Base-by-base conservation (phyloP, 768 basidiomycete species). In the Xerocomus spinulosus region DNA sequence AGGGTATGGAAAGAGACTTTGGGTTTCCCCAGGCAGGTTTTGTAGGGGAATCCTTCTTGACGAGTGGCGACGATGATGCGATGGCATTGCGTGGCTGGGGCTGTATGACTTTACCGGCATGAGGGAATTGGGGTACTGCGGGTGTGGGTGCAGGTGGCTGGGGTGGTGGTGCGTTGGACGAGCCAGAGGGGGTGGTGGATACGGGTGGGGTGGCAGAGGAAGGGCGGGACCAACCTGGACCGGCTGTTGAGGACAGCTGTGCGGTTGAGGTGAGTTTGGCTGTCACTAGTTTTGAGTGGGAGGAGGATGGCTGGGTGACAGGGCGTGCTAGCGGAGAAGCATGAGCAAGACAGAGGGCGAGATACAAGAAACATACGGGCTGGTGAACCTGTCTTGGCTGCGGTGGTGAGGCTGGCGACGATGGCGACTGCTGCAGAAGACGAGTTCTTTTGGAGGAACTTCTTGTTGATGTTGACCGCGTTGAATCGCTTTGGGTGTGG, bases 401-500 rank as follows among this genome's bases (percentile, higher is more conserved):
- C 59, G 2, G 50, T 40, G 39, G 71, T 61, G 26, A 75, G 72
- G 42, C 65, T 63, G 18, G 77, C 68, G 23, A 75, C 69, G 41
- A 72, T 58, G 17, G 79, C 70, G 29, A 73, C 59, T 21, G 80
- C 63, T 39, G 72, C 68, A 21, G 82, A 72, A 35, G 83, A 67
- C 6, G 82, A 82, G 46, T 85, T 87, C 77, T 94, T 95, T 73
- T 92, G 88, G 35, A 97, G 73, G 68, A 97, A 98, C 69, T 90
- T 92, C 81, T 93, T 95, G 74, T 91, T 95, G 68, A 97, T 91
- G 63, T 92, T 92, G 53, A 92, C 81, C 24, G 91, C 81, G 63
- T 75, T 89, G 68, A 93, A 94, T 61, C 86, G 83, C 75, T 97
- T 98, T 25, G 80, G 78, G 53, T 81, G 84, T 2, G 78, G 77